phyloP scores from a whole-genome alignment of 1,284 basidiomycete species.

The Heterobasidion parviporum region DNA sequence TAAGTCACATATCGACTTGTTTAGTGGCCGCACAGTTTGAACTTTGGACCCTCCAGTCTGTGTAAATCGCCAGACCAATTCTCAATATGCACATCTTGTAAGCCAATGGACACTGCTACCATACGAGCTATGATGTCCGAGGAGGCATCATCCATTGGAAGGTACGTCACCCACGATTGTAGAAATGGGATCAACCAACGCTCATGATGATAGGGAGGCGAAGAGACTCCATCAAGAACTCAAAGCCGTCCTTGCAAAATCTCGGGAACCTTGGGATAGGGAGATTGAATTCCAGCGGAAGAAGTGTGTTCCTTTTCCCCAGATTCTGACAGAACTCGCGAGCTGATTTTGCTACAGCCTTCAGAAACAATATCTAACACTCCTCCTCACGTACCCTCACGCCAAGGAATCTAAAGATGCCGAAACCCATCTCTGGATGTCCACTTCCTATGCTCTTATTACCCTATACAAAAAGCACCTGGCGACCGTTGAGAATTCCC shows the following conservation, averaged over 20 bases:
- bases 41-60: neutral
- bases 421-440: slow-evolving; percentile 85
- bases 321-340: neutral
- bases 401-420: slow-evolving; percentile 73
- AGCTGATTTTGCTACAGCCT: slow-evolving; percentile 38
- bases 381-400: slow-evolving; percentile 71
- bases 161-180: slow-evolving; percentile 4
- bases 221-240: slow-evolving; percentile 58
- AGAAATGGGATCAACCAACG: neutral
- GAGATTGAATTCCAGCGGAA: slow-evolving; percentile 81
- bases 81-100: neutral
- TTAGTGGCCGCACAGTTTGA: neutral
- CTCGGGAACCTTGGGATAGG: slow-evolving; percentile 70
- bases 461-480: slow-evolving; percentile 76
- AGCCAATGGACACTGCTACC: neutral
- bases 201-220: slow-evolving; percentile 46
- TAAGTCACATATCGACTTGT: too few species aligned
- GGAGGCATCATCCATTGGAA: slow-evolving; percentile 11
- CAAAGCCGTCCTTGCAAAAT: slow-evolving; percentile 58
- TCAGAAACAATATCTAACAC: slow-evolving; percentile 65
- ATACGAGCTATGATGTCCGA: slow-evolving; percentile 10
- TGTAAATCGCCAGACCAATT: neutral
- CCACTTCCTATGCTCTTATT: slow-evolving; percentile 86
- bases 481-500: slow-evolving; percentile 53
- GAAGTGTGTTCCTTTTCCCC: slow-evolving; percentile 31